Evolutionary conservation across 2,329 filamentous ascomycete genomes (phyloP).

Genomic region (Verticillium nubilum): DNA sequence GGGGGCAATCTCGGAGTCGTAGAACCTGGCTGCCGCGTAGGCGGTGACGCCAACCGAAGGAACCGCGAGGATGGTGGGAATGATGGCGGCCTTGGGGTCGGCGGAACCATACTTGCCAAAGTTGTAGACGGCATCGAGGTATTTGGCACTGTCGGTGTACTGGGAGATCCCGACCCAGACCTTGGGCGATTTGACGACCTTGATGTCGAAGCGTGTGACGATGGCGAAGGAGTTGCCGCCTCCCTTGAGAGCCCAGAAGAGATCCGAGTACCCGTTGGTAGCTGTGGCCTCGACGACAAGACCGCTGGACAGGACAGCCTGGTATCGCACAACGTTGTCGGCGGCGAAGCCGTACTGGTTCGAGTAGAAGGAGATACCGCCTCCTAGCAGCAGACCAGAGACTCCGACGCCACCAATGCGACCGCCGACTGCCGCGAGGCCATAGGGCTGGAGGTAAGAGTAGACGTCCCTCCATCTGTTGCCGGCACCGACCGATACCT

Average conservation of each 20-base stretch:
- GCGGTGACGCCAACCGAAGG: conserved; percentile 7
- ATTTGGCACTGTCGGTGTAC: conserved; percentile 12
- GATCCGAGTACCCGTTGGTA: conserved; percentile 21
- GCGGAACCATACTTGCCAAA: conserved; percentile 11
- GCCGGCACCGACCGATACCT: conserved; percentile 22
- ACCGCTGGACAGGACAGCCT: conserved; percentile 34
- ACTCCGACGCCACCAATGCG: conserved; percentile 22
- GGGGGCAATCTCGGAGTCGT: too few species aligned
- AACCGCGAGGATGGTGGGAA: too few species aligned
- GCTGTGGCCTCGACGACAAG: conserved; percentile 33
- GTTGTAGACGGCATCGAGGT: too few species aligned
- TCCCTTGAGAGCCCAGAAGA: conserved; percentile 30
- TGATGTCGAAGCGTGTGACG: conserved; percentile 24
- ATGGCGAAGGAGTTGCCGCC: conserved; percentile 29
- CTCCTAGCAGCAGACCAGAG: conserved; percentile 21
- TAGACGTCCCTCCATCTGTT: conserved; percentile 24
- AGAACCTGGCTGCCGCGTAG: too few species aligned
- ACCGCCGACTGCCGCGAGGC: conserved; percentile 18
- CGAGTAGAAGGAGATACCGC: conserved; percentile 25
- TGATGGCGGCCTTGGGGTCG: conserved; percentile 11
- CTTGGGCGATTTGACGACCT: conserved; percentile 15
- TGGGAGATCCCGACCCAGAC: too few species aligned
- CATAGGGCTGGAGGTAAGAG: conserved; percentile 15
- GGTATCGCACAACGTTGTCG: conserved; percentile 30
- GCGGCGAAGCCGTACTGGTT: conserved; percentile 20